These are phyloP conservation scores for Purpureocillium lavendulum DNA, from an alignment of 2,329 filamentous ascomycete genomes.

Conservation along the genomic window DNA sequence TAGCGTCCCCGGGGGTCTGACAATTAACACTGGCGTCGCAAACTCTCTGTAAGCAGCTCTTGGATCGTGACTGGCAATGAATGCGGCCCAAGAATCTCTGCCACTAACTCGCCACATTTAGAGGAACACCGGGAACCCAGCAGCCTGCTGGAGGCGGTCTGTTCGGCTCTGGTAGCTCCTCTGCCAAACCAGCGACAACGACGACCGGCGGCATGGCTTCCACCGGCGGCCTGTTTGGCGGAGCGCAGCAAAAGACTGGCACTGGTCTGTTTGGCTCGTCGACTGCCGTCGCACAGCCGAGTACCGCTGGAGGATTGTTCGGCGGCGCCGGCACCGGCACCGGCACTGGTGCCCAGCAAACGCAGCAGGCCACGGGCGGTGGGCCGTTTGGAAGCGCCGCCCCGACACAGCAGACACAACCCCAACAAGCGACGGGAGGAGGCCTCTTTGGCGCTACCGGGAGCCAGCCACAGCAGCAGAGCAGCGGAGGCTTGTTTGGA, in stretches of 20 bases:
- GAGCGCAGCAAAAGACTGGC: constrained; percentile 15
- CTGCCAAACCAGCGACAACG: constrained; percentile 17
- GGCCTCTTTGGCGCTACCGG: constrained; percentile 22
- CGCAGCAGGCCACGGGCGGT: not conserved
- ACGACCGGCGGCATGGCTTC: constrained; percentile 24
- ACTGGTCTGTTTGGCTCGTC: constrained; percentile 22
- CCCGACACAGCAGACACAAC: constrained; percentile 8
- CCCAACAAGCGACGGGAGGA: constrained; percentile 13
- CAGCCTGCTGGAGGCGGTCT: constrained; percentile 26
- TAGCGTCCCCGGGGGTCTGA: constrained; percentile 51
- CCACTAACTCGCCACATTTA: constrained; percentile 1
- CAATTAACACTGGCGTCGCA: constrained; percentile 55
- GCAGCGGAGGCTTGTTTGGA: constrained; percentile 15
- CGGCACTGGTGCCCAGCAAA: constrained; percentile 3
- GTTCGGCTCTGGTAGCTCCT: constrained; percentile 23
- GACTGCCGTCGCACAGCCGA: constrained; percentile 10
- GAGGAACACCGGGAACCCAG: constrained; percentile 19
- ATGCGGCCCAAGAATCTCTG: no score
- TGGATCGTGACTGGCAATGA: no score
- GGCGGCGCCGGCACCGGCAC: constrained; percentile 1
- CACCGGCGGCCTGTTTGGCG: constrained; percentile 28
- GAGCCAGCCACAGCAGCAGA: constrained; percentile 12
- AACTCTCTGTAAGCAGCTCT: constrained; percentile 33
- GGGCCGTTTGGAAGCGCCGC: constrained; percentile 9
- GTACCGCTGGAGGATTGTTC: constrained; percentile 13